These are phyloP conservation scores for Globisporangium okanoganense DNA, from an alignment of 352 stramenopile genomes.

Conservation along the genomic window DNA sequence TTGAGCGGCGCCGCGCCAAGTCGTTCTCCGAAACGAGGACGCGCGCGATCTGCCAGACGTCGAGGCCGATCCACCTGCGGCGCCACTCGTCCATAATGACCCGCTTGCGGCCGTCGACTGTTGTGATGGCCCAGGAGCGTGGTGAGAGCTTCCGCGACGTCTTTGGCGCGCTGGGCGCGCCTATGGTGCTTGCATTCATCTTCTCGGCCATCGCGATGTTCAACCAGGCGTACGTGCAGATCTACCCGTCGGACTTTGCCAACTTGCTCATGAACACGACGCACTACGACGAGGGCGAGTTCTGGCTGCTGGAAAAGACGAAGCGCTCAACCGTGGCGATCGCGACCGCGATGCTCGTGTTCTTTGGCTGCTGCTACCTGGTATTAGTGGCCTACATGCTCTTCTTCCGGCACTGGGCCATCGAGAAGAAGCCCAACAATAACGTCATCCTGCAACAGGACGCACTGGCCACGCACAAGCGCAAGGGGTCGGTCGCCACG, in stretches of 20 bases:
- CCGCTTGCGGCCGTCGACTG: not conserved
- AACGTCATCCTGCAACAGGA: not conserved
- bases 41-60: not conserved
- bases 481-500: not conserved
- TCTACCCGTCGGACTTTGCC: constrained; percentile 4
- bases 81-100: constrained; percentile 10
- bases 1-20: not conserved
- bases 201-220: constrained; percentile 11
- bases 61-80: not conserved
- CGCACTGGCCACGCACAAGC: not conserved
- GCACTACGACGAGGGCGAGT: constrained; percentile 16
- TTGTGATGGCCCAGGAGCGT: not conserved
- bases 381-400: constrained; percentile 14
- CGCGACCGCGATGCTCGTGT: constrained; percentile 10
- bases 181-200: constrained; percentile 17
- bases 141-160: constrained; percentile 14
- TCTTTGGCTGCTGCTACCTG: constrained; percentile 12
- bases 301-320: constrained; percentile 12
- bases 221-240: constrained; percentile 13
- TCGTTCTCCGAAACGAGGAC: not conserved
- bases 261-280: constrained; percentile 19
- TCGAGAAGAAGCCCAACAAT: constrained; percentile 5
- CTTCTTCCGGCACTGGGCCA: constrained; percentile 16
- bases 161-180: constrained; percentile 10
- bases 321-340: not conserved